phyloP scores from a whole-genome alignment of 768 basidiomycete species.

The Amanita polypyramis region DNA sequence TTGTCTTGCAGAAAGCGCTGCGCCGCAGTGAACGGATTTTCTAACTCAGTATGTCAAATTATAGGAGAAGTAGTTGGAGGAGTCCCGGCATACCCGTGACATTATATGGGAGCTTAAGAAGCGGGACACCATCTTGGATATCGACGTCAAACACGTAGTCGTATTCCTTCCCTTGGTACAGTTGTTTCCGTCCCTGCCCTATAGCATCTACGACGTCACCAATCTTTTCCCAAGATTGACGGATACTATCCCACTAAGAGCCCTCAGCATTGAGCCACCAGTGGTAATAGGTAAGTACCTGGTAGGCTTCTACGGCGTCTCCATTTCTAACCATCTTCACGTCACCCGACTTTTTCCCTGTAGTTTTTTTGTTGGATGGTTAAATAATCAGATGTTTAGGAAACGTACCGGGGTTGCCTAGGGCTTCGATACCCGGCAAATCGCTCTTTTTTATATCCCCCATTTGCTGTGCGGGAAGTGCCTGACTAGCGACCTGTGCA shows the following conservation, averaged over 20 bases:
- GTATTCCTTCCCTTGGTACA: slow-evolving; percentile 91
- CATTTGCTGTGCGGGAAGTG: slow-evolving; percentile 77
- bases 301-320: slow-evolving; percentile 80
- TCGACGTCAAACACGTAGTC: slow-evolving; percentile 99
- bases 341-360: slow-evolving; percentile 90
- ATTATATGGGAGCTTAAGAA: slow-evolving; percentile 92
- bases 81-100: slow-evolving; percentile 46
- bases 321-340: slow-evolving; percentile 85
- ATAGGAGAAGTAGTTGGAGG: slow-evolving; percentile 1
- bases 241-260: slow-evolving; percentile 67
- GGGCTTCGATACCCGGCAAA: slow-evolving; percentile 76
- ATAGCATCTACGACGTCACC: slow-evolving; percentile 96
- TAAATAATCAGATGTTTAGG: neutral
- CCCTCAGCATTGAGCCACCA: slow-evolving; percentile 5
- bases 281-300: slow-evolving; percentile 36
- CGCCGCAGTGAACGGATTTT: slow-evolving; percentile 86
- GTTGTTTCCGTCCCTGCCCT: slow-evolving; percentile 79
- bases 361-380: slow-evolving; percentile 1
- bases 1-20: slow-evolving; percentile 79
- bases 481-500: slow-evolving; percentile 63
- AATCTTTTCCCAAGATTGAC: slow-evolving; percentile 78
- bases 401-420: slow-evolving; percentile 55
- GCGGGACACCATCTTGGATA: slow-evolving; percentile 84
- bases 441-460: slow-evolving; percentile 92
- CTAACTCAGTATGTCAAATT: slow-evolving; percentile 27